Conservation (phyloP, 2,329 filamentous ascomycete species). For the Pestalotiopsis sp. region DNA sequence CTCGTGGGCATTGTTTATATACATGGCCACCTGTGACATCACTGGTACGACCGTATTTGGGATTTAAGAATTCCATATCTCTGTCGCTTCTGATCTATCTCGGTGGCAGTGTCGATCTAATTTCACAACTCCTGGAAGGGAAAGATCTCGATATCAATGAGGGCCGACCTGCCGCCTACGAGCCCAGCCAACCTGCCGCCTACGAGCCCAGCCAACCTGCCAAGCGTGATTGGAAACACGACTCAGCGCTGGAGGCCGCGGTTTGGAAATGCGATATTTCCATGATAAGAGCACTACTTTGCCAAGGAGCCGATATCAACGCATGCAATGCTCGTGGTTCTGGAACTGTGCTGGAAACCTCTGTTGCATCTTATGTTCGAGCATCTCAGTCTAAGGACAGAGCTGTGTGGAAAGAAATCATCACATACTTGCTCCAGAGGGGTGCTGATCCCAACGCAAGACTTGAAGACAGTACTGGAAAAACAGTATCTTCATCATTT, state of each 20-base stretch:
- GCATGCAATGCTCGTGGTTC: too few relatives aligned
- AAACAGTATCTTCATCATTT: background rate
- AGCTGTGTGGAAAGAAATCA: background rate
- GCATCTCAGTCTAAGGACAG: background rate
- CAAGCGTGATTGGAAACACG: background rate
- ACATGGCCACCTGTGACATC: background rate
- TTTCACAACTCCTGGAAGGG: background rate
- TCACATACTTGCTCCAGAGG: background rate
- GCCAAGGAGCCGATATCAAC: too few relatives aligned
- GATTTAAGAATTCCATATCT: background rate
- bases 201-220: too few relatives aligned
- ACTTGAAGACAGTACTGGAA: too few relatives aligned
- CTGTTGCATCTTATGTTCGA: background rate
- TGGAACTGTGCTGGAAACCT: too few relatives aligned
- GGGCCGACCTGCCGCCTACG: too few relatives aligned
- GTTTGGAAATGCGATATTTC: background rate
- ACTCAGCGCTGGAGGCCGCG: background rate
- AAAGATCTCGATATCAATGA: background rate
- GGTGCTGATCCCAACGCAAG: background rate
- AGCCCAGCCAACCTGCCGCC: too few relatives aligned
- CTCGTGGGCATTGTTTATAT: background rate
- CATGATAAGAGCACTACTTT: background rate
- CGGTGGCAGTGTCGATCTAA: background rate
- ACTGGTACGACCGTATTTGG: background rate
- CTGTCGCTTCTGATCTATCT: background rate